Percentiles rank a stretch among this genome's conserved stretches.
Conservation (phyloP, 768 basidiomycete species). For the Favolaschia claudopus region DNA sequence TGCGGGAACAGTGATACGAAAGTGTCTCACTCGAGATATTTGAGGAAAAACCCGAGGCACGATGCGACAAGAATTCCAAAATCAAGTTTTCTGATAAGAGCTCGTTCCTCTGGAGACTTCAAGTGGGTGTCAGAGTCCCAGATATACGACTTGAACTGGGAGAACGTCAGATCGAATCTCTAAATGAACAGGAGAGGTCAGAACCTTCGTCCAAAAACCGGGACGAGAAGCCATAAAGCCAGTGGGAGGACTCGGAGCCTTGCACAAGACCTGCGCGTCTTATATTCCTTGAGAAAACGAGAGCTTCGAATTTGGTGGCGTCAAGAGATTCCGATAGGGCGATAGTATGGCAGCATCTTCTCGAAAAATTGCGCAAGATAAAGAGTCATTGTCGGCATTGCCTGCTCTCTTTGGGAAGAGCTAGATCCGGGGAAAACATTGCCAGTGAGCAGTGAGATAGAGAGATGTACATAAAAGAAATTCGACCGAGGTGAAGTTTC, state of each 20-base stretch:
- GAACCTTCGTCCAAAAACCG: constrained; percentile 21
- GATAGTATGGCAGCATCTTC: neutral
- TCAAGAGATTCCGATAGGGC: constrained; percentile 2
- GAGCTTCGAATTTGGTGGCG: constrained; percentile 8
- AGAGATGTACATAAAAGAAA: neutral
- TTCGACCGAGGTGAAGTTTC: neutral
- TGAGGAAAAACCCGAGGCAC: constrained; percentile 34
- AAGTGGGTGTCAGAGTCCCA: constrained; percentile 35
- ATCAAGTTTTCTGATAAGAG: constrained; percentile 33
- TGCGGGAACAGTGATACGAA: neutral
- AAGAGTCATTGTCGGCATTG: too few relatives aligned
- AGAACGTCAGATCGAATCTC: too few relatives aligned
- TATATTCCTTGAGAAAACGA: too few relatives aligned
- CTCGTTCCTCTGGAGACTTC: constrained; percentile 30
- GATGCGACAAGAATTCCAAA: constrained; percentile 34
- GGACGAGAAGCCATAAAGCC: neutral
- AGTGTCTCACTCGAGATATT: constrained; percentile 34
- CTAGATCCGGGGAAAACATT: too few relatives aligned
- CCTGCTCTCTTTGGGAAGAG: too few relatives aligned
- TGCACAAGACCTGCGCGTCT: too few relatives aligned
- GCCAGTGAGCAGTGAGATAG: neutral
- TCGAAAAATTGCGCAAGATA: constrained; percentile 19
- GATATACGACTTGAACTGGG: constrained; percentile 29
- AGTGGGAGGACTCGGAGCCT: neutral
- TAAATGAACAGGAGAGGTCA: neutral